Percentiles rank a stretch among this genome's conserved stretches.
phyloP scores from a whole-genome alignment of 2,329 filamentous ascomycete species.

The Chrysoporthe deuterocubensis region DNA sequence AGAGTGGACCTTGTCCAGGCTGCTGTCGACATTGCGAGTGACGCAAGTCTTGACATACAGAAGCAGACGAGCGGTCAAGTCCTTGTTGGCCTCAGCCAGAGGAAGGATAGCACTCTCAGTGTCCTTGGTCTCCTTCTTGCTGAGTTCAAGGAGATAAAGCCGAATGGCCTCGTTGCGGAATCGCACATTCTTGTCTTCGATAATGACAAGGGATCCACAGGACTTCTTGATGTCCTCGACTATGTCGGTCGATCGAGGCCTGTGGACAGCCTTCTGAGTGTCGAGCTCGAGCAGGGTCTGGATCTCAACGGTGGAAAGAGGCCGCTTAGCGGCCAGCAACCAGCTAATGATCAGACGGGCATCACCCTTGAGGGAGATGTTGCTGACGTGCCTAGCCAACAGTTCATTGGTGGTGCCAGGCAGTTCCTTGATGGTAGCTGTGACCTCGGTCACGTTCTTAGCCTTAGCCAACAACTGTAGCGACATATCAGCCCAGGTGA shows the following conservation, averaged over 20 bases:
- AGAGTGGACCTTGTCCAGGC: conserved; percentile 24
- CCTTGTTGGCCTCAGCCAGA: conserved; percentile 29
- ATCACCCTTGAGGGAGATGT: conserved; percentile 24
- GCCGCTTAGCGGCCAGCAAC: conserved; percentile 29
- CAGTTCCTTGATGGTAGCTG: conserved; percentile 24
- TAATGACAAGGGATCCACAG: conserved; percentile 27
- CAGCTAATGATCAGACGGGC: conserved; percentile 30
- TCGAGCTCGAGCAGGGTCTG: conserved; percentile 31
- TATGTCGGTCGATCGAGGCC: conserved; percentile 30
- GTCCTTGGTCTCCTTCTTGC: conserved; percentile 29
- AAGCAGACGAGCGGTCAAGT: conserved; percentile 27
- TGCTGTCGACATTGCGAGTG: conserved; percentile 27
- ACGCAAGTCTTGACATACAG: conserved; percentile 30
- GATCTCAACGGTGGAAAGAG: conserved; percentile 29
- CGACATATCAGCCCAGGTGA: conserved; percentile 29
- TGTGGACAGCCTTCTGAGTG: conserved; percentile 22
- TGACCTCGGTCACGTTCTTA: conserved; percentile 23
- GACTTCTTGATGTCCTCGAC: conserved; percentile 30
- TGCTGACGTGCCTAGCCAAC: conserved; percentile 22
- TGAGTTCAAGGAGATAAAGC: conserved; percentile 29
- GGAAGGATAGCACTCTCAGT: conserved; percentile 25
- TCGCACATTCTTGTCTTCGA: conserved; percentile 30
- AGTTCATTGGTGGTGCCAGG: conserved; percentile 26
- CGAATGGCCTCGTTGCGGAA: conserved; percentile 31
- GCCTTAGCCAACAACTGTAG: conserved; percentile 26